These are phyloP conservation scores for Miscanthus lutarioriparius DNA, from an alignment of 176 grass and related monocot species.

Conservation along the genomic window DNA sequence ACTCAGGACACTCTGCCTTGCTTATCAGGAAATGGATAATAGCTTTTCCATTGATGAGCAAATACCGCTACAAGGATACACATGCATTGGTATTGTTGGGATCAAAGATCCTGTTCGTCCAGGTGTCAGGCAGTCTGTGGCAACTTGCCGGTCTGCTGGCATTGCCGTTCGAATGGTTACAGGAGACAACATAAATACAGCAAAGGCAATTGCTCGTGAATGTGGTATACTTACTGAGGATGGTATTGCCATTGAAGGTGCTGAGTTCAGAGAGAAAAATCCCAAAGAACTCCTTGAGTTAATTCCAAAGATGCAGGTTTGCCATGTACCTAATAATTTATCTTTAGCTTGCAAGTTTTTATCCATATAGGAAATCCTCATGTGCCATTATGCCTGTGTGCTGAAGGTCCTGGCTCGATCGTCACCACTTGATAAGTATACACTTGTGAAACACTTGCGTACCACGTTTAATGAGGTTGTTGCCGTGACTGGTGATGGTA, in stretches of 20 bases:
- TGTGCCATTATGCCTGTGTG: constrained; percentile 15
- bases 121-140: constrained; percentile 59
- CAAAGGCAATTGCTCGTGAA: constrained; percentile 73
- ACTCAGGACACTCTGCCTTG: constrained; percentile 66
- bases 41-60: constrained; percentile 37
- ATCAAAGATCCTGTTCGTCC: constrained; percentile 72
- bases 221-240: constrained; percentile 73
- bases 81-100: constrained; percentile 68
- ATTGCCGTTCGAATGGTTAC: constrained; percentile 72
- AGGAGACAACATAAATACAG: constrained; percentile 80
- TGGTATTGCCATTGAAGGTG: constrained; percentile 66
- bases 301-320: constrained; percentile 93
- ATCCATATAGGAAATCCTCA: constrained; percentile 30
- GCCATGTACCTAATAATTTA: constrained; percentile 24
- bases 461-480: constrained; percentile 78
- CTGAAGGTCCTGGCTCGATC: constrained; percentile 83
- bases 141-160: constrained; percentile 61
- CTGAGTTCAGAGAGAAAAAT: constrained; percentile 65
- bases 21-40: constrained; percentile 50
- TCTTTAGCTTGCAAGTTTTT: constrained; percentile 20
- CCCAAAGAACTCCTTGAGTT: constrained; percentile 68
- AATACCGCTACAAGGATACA: constrained; percentile 58
- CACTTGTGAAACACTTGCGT: constrained; percentile 73
- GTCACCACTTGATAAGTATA: constrained; percentile 84
- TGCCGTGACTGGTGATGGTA: constrained; percentile 98